Evolutionary conservation across 805 yeast genomes (phyloP).

Genomic region (Kluyveromyces dobzhanskii): DNA sequence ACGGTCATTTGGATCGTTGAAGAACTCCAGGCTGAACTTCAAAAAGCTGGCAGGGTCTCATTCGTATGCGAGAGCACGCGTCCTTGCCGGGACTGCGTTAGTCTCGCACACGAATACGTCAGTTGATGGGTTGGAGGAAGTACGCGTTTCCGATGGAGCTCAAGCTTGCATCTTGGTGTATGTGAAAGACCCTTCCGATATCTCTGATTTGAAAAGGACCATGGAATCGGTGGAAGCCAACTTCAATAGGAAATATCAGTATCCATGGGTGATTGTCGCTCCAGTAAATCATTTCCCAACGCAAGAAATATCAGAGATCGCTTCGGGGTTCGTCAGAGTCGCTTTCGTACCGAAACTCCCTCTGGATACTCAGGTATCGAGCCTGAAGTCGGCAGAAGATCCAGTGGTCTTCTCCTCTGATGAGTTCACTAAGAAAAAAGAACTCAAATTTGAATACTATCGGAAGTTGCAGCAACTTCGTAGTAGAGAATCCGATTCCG

Average conservation of each 20-base stretch:
- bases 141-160: too few species aligned
- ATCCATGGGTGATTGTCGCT: conserved; percentile 1
- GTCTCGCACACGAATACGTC: too few species aligned
- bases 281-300: neutral
- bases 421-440: neutral
- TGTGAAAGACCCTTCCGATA: neutral
- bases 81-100: too few species aligned
- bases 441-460: neutral
- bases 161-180: neutral
- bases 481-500: neutral
- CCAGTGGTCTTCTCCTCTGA: neutral
- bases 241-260: neutral
- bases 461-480: neutral
- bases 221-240: neutral
- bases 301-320: too few species aligned
- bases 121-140: too few species aligned
- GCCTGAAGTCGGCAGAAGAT: neutral
- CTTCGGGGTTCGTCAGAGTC: neutral
- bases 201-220: neutral
- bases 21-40: neutral
- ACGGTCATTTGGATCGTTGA: neutral
- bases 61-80: neutral
- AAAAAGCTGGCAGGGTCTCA: neutral
- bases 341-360: neutral
- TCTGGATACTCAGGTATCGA: neutral